A percentile compares a stretch with the other conserved stretches of the same genome.
phyloP scores from a whole-genome alignment of 2,329 filamentous ascomycete species.

The Neonectria faginata region DNA sequence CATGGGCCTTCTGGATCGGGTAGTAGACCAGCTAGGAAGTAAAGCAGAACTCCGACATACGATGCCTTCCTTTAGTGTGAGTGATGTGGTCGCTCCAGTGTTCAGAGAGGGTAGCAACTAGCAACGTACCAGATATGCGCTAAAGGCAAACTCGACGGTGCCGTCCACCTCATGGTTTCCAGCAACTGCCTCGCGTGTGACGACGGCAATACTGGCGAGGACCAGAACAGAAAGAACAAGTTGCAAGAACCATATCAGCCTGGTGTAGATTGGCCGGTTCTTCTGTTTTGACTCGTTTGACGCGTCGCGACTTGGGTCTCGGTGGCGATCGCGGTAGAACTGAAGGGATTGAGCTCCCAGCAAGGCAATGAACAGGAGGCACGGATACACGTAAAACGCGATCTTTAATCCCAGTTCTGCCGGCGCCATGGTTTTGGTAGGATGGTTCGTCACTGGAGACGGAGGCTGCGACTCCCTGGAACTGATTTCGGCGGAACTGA shows the following conservation, averaged over 20 bases:
- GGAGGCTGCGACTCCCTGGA: not conserved
- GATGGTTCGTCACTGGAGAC: not conserved
- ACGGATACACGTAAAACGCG: constrained; percentile 57
- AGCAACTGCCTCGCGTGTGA: constrained; percentile 49
- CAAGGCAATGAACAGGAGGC: constrained; percentile 52
- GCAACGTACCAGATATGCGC: constrained; percentile 53
- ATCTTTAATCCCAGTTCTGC: constrained; percentile 52
- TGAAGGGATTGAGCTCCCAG: constrained; percentile 52
- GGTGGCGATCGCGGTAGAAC: constrained; percentile 51
- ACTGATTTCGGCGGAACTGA: not conserved
- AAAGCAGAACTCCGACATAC: constrained; percentile 55
- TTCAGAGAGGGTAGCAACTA: not conserved
- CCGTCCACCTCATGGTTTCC: constrained; percentile 41
- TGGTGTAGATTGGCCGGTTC: constrained; percentile 46
- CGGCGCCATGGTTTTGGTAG: constrained; percentile 46
- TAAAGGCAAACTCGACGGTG: constrained; percentile 52
- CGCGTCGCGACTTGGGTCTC: constrained; percentile 42
- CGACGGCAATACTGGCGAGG: constrained; percentile 50
- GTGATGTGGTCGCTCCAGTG: not conserved
- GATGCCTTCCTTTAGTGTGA: constrained; percentile 48
- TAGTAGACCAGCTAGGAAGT: constrained; percentile 56
- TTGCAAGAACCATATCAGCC: constrained; percentile 53
- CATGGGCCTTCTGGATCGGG: constrained; percentile 59
- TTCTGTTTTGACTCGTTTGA: constrained; percentile 45
- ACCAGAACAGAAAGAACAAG: constrained; percentile 48